Base-by-base conservation (phyloP, 2,329 filamentous ascomycete species). In the Paraconiothyrium sp. region DNA sequence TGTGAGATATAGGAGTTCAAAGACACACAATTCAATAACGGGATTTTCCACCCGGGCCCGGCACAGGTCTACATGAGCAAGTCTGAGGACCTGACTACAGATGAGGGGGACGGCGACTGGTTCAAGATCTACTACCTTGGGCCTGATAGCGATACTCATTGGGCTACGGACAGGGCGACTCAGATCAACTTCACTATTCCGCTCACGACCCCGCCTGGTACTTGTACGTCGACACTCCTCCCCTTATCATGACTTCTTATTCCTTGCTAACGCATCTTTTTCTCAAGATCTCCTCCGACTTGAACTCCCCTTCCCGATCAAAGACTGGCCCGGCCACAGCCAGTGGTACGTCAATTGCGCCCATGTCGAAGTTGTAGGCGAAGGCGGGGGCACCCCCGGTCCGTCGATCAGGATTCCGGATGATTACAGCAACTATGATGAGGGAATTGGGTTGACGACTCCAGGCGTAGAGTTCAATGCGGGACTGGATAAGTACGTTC, bases 271-370 rank as follows among this genome's bases (percentile, higher is more conserved):
- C 22, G 11, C 5, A 3, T 10, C 4, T 20, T 10, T 30, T 30
- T 30, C 27, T 30, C 16, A n/a, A 57, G 61, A 65, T 32, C 24
- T 65, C 13, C 59, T 65, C 32, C 51, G 62, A 16, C 32, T 65
- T 2, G 62, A 65, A 44, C 24, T 60, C n/a, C 35, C 47, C 4
- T 56, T 58, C 54, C 62, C 47, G 9, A 55, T 54, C 43, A 57
- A 44, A 14, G 58, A 49, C 37, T 60, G 58, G 58, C 58, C 54
- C 3, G 59, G 56, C 16, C 46, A 62, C 32, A 58, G 56, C 37
- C 62, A 65, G 52, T 65, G 60, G 51, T 65, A 65, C 51, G 41
- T 58, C 52, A 60, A 59, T 22, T 65, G 62, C 47, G 62, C 62
- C 14, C 62, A 65, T 10, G 55, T 65, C 27, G 43, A 60, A 9